Evolutionary conservation across 768 basidiomycete genomes (phyloP).

Genomic region (Lactarius vividus): DNA sequence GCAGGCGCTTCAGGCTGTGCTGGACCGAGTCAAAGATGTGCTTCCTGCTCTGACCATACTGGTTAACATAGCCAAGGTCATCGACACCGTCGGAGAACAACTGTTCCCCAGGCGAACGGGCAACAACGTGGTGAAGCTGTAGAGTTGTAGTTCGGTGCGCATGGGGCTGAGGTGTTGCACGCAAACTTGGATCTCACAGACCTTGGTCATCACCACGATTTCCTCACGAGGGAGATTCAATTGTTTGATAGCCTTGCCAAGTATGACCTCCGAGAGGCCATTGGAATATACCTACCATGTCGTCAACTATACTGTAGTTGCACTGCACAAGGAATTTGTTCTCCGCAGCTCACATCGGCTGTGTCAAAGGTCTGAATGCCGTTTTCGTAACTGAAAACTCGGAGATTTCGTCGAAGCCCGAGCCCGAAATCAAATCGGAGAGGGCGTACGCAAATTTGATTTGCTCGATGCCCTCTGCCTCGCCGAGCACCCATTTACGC

Average conservation of each 20-base stretch:
- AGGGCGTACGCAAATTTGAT: constrained; percentile 43
- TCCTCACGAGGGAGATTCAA: constrained; percentile 45
- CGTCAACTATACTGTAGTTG: not conserved
- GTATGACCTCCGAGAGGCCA: constrained; percentile 43
- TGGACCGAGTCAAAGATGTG: constrained; percentile 62
- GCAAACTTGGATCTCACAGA: not conserved
- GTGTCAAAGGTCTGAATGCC: constrained; percentile 45
- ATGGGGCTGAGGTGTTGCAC: not conserved
- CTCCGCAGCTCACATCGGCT: constrained; percentile 31
- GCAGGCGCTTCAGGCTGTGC: constrained; percentile 56
- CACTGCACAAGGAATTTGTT: not conserved
- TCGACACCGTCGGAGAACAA: constrained; percentile 26
- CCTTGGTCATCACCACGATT: constrained; percentile 53
- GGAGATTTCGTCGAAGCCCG: not conserved
- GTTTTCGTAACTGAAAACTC: constrained; percentile 36
- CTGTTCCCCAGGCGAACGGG: not conserved
- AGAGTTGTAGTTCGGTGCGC: not conserved
- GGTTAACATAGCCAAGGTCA: constrained; percentile 38
- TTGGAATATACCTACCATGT: constrained; percentile 35
- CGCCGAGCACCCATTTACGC: constrained; percentile 39
- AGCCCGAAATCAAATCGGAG: not conserved
- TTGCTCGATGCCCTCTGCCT: constrained; percentile 39
- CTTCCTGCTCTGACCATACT: constrained; percentile 40
- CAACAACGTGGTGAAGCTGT: constrained; percentile 15
- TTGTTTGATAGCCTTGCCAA: constrained; percentile 48